phyloP scores from a whole-genome alignment of 176 grass and related monocot species.

The Avena sativa region DNA sequence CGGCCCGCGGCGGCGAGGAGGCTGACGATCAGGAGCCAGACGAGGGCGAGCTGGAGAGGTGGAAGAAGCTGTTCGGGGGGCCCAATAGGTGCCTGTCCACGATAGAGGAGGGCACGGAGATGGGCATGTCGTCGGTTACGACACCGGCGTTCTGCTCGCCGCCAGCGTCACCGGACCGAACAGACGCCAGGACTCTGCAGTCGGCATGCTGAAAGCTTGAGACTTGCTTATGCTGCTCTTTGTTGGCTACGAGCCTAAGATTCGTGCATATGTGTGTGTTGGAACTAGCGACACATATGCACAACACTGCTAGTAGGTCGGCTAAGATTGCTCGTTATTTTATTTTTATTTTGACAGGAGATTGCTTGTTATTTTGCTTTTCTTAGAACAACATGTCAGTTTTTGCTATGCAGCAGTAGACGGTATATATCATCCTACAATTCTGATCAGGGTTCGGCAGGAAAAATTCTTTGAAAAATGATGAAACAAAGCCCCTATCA shows the following conservation, averaged over 20 bases:
- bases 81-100: constrained; percentile 52
- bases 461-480: no score
- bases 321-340: no score
- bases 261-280: neutral
- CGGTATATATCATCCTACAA: no score
- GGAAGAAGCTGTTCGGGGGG: constrained; percentile 39
- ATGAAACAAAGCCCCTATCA: no score
- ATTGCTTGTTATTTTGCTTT: no score
- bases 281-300: neutral
- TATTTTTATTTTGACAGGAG: no score
- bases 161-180: constrained; percentile 44
- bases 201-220: constrained; percentile 27
- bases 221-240: neutral
- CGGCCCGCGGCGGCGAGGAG: constrained; percentile 1
- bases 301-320: neutral
- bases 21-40: constrained; percentile 40
- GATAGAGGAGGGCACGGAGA: constrained; percentile 66
- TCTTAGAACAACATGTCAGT: no score
- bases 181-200: neutral
- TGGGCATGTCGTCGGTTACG: constrained; percentile 30
- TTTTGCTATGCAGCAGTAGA: no score
- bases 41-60: constrained; percentile 58
- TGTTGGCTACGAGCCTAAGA: neutral
- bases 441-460: no score
- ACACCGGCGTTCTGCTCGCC: constrained; percentile 61